A percentile compares a stretch with the other conserved stretches of the same genome.
Conservation (phyloP, 1,284 basidiomycete genomes). For the Melampsora larici-populina region DNA sequence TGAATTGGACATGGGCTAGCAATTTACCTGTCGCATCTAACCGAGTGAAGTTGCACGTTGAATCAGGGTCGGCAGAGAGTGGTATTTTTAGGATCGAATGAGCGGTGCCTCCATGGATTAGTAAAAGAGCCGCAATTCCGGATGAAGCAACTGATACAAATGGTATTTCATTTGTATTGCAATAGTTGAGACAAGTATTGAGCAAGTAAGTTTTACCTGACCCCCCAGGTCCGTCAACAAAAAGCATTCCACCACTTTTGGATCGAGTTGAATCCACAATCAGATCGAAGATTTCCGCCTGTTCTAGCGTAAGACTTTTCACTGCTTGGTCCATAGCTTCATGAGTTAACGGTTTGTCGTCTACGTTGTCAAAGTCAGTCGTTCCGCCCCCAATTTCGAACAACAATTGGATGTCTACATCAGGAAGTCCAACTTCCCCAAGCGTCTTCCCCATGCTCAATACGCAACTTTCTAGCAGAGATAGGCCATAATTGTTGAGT, state of each 20-base stretch:
- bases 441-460: not conserved
- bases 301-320: not conserved
- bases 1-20: not conserved
- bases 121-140: constrained; percentile 57
- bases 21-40: not conserved
- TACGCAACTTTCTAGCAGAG: not conserved
- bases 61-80: not conserved
- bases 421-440: too few relatives aligned
- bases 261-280: constrained; percentile 59
- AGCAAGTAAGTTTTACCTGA: too few relatives aligned
- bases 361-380: constrained; percentile 42
- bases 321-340: constrained; percentile 52
- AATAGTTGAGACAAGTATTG: constrained; percentile 54
- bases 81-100: constrained; percentile 59
- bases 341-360: constrained; percentile 57
- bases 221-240: too few relatives aligned
- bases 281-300: constrained; percentile 45
- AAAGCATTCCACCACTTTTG: constrained; percentile 61
- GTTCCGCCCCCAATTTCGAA: not conserved
- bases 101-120: constrained; percentile 57
- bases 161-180: constrained; percentile 49
- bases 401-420: constrained; percentile 42
- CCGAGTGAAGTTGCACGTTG: not conserved
- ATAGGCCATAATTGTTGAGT: not conserved
- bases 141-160: constrained; percentile 54